Percentiles rank a stretch among this genome's conserved stretches.
Evolutionary conservation across 306 rosid genomes (phyloP).

Genomic region (Quercus bicolor): DNA sequence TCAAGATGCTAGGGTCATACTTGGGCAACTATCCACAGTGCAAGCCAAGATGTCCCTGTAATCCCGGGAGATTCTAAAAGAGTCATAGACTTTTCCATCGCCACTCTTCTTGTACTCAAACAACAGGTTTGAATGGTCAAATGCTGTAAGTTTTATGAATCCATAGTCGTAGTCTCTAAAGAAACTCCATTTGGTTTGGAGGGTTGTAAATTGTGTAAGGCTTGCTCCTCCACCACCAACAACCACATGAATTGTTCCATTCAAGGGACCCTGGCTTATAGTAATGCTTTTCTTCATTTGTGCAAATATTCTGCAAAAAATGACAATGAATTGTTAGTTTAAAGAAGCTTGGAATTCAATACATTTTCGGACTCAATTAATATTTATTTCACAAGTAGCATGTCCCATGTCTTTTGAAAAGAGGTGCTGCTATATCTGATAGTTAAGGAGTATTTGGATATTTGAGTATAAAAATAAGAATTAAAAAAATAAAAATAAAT

Average conservation of each 20-base stretch:
- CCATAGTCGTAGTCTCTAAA: slow-evolving; percentile 74
- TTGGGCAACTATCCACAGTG: slow-evolving; percentile 58
- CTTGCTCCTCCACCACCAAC: slow-evolving; percentile 94
- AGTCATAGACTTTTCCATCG: slow-evolving; percentile 74
- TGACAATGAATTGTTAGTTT: neutral
- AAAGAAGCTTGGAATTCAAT: slow-evolving; percentile 10
- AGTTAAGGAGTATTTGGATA: neutral
- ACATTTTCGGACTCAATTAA: neutral
- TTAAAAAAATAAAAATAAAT: neutral
- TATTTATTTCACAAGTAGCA: neutral
- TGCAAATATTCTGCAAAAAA: slow-evolving; percentile 68
- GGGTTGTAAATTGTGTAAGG: slow-evolving; percentile 57
- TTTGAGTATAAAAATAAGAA: neutral
- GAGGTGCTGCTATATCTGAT: neutral
- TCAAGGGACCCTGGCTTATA: slow-evolving; percentile 53
- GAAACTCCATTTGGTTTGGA: slow-evolving; percentile 76
- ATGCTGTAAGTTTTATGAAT: slow-evolving; percentile 80
- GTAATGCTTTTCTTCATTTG: slow-evolving; percentile 57
- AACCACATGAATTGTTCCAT: slow-evolving; percentile 90
- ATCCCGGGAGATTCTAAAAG: slow-evolving; percentile 68
- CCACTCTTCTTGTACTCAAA: slow-evolving; percentile 93
- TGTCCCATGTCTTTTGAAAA: neutral
- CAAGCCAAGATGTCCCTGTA: slow-evolving; percentile 86
- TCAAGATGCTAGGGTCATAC: slow-evolving; percentile 66
- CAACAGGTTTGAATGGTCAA: slow-evolving; percentile 75